Evolutionary conservation across 768 basidiomycete species (phyloP).

Genomic region (Coprinopsis marcescibilis): DNA sequence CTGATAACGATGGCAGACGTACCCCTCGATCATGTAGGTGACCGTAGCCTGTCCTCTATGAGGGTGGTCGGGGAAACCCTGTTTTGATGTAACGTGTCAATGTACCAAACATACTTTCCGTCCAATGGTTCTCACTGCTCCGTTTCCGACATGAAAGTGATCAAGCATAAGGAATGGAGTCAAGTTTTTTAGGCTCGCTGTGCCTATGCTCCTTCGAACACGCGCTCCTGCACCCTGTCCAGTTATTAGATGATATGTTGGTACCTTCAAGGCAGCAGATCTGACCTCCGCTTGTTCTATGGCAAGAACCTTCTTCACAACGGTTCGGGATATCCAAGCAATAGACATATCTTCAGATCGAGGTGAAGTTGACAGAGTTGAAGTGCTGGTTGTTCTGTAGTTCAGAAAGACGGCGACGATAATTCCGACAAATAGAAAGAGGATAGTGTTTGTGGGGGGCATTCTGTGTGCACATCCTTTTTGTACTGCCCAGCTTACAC

Average conservation of each 20-base stretch:
- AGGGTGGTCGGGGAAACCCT: conserved; percentile 92
- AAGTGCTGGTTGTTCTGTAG: background rate
- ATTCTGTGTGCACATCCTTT: background rate
- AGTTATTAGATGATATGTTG: conserved; percentile 1
- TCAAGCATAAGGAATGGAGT: conserved; percentile 91
- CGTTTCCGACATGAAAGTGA: conserved; percentile 67
- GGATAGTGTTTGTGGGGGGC: background rate
- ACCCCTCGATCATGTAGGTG: conserved; percentile 88
- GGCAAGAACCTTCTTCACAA: conserved; percentile 72
- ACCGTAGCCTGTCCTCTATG: conserved; percentile 87
- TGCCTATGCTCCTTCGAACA: conserved; percentile 86
- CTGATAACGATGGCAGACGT: conserved; percentile 9
- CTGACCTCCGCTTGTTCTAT: conserved; percentile 68
- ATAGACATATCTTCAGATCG: conserved; percentile 22
- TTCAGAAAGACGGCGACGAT: background rate
- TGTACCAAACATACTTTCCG: background rate
- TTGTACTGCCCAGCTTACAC: background rate
- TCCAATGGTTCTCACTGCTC: conserved; percentile 46
- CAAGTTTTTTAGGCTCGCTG: conserved; percentile 65
- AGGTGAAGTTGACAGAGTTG: too few relatives aligned
- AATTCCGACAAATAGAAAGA: background rate
- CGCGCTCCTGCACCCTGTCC: conserved; percentile 72
- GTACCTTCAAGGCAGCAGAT: conserved; percentile 1
- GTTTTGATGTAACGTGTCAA: conserved; percentile 1
- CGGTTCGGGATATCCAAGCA: conserved; percentile 51